A percentile compares a stretch with the other conserved stretches of the same genome.
These are phyloP conservation scores for Blastomyces emzantsi DNA, from an alignment of 2,329 filamentous ascomycete genomes.

Conservation along the genomic window DNA sequence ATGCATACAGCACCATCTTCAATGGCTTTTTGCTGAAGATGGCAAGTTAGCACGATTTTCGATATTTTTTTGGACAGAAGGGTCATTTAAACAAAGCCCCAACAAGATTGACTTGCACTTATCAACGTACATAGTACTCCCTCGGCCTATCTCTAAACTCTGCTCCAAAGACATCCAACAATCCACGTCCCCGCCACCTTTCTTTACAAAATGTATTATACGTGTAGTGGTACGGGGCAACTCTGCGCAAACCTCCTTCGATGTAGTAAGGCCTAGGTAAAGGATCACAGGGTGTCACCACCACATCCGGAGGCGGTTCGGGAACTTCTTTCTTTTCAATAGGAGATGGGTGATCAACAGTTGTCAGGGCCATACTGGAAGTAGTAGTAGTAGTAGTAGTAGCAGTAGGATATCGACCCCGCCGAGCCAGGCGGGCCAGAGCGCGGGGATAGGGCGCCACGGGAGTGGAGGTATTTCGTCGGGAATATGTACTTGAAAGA, in stretches of 20 bases:
- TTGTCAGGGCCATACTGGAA: slow-evolving; percentile 32
- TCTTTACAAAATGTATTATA: slow-evolving; percentile 95
- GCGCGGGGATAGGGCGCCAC: slow-evolving; percentile 35
- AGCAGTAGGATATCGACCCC: slow-evolving; percentile 26
- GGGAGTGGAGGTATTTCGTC: slow-evolving; percentile 5
- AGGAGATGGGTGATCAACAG: slow-evolving; percentile 21
- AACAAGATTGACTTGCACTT: background rate
- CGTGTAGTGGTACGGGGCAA: slow-evolving; percentile 81
- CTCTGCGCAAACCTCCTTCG: slow-evolving; percentile 71
- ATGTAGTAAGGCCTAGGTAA: slow-evolving; percentile 69
- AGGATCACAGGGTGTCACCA: slow-evolving; percentile 33
- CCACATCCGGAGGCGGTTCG: slow-evolving; percentile 23
- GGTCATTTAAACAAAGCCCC: background rate
- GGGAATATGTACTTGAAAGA: background rate
- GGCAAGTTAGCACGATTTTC: background rate
- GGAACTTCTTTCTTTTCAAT: slow-evolving; percentile 20
- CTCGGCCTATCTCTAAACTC: slow-evolving; percentile 84
- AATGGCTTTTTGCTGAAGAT: slow-evolving; percentile 62
- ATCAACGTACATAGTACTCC: slow-evolving; percentile 66
- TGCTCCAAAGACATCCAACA: slow-evolving; percentile 80
- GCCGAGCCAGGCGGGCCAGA: slow-evolving; percentile 32
- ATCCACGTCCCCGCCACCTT: slow-evolving; percentile 71
- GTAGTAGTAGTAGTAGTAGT: too few relatives aligned
- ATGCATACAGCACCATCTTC: slow-evolving; percentile 67
- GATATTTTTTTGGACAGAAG: background rate